phyloP scores from a whole-genome alignment of 345 rosid species.

The Eucalyptus albens region DNA sequence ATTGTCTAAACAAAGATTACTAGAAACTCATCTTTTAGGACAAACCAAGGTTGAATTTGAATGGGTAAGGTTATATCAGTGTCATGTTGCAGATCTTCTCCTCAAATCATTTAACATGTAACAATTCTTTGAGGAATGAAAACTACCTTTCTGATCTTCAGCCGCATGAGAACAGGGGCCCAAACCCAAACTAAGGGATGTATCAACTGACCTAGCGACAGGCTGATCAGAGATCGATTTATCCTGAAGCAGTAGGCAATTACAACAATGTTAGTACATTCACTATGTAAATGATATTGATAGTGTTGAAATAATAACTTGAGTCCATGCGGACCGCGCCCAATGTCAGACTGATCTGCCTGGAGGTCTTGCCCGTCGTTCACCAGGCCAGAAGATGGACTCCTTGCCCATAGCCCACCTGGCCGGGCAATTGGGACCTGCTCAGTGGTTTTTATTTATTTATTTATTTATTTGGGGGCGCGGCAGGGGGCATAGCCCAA shows the following conservation, averaged over 20 bases:
- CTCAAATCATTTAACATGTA: background rate
- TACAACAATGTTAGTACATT: background rate
- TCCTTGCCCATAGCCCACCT: background rate
- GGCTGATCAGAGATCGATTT: background rate
- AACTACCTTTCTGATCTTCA: background rate
- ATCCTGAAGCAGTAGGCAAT: background rate
- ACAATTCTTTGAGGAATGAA: background rate
- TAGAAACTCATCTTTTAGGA: background rate
- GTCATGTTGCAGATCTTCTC: background rate
- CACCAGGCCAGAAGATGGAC: background rate
- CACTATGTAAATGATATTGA: background rate
- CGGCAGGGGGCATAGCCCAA: background rate
- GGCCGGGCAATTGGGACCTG: background rate
- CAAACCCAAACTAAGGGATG: background rate
- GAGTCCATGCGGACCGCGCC: background rate
- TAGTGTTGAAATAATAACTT: background rate
- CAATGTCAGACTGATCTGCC: background rate
- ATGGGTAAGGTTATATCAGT: background rate
- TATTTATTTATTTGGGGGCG: too few relatives aligned
- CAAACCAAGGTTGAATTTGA: background rate
- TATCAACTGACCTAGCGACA: background rate
- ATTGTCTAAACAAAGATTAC: background rate
- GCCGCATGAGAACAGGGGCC: background rate
- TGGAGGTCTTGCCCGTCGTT: background rate
- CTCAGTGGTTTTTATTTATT: background rate